Conservation (phyloP, 2,329 filamentous ascomycete species). For the Pyrenophora seminiperda region DNA sequence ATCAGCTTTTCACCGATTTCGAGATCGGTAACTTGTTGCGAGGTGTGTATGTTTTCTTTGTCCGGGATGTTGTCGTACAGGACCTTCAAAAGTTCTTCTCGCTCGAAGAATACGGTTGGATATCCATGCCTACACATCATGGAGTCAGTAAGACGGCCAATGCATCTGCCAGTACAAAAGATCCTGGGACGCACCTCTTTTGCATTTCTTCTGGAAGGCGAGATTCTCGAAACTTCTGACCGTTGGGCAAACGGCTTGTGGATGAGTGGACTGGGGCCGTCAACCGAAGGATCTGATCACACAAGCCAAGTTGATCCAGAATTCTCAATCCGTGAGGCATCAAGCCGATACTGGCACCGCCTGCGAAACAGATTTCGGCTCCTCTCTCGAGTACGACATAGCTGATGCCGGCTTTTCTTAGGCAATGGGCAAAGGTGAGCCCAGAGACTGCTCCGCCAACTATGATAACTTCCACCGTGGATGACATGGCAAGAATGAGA, state of each 20-base stretch:
- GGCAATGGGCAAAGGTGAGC: background rate
- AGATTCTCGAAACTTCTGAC: no score
- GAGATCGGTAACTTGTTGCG: background rate
- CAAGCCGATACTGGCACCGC: constrained; percentile 28
- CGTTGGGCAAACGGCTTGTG: no score
- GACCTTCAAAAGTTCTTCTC: constrained; percentile 16
- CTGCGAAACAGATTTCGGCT: no score
- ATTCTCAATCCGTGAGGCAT: constrained; percentile 23
- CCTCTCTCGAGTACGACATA: background rate
- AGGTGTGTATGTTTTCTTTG: constrained; percentile 14
- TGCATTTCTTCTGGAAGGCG: no score
- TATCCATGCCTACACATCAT: background rate
- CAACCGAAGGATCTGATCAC: constrained; percentile 1
- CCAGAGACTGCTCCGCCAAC: background rate
- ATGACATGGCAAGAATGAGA: no score
- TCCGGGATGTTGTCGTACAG: constrained; percentile 21
- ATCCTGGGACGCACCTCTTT: no score
- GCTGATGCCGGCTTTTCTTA: background rate
- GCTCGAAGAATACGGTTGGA: constrained; percentile 17
- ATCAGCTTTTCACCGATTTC: background rate
- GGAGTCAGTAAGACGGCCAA: no score
- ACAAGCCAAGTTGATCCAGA: constrained; percentile 27
- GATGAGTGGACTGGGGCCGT: no score
- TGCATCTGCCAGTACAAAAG: no score
- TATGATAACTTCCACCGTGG: no score